Percentiles rank a stretch among this genome's conserved stretches.
These are phyloP conservation scores for Neofusicoccum kwambonambiense DNA, from an alignment of 2,329 filamentous ascomycete species.

Conservation along the genomic window DNA sequence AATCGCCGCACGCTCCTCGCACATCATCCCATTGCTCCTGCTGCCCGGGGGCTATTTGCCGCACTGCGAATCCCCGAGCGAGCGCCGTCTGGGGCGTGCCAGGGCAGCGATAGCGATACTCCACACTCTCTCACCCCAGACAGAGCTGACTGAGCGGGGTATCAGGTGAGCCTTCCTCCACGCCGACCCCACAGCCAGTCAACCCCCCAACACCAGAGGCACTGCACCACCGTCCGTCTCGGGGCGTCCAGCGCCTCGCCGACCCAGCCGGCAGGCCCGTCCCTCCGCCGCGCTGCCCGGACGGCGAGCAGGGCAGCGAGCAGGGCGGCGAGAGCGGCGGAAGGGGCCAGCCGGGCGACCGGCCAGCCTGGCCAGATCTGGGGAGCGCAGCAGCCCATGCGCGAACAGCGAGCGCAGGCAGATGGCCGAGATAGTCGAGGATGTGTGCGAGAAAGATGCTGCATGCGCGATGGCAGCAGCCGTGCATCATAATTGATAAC, in stretches of 20 bases:
- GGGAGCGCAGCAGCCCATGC: too few relatives aligned
- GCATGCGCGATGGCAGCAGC: neutral
- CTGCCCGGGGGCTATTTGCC: neutral
- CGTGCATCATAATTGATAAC: neutral
- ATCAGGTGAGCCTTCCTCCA: conserved; percentile 2
- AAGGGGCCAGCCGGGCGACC: too few relatives aligned
- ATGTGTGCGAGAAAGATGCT: neutral
- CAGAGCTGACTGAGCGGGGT: neutral
- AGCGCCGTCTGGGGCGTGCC: neutral
- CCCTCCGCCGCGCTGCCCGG: neutral
- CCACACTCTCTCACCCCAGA: neutral
- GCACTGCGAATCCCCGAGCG: neutral
- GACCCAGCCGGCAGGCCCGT: neutral
- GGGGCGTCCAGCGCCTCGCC: neutral
- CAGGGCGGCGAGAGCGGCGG: neutral
- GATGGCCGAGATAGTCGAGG: neutral
- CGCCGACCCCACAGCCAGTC: conserved; percentile 3
- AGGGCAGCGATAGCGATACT: conserved; percentile 2
- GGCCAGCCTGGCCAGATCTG: neutral
- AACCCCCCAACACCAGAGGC: neutral
- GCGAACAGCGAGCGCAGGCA: neutral
- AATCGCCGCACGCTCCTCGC: neutral
- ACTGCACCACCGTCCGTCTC: neutral
- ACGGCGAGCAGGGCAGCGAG: neutral
- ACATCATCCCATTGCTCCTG: neutral